Percentiles rank a stretch among this genome's conserved stretches.
Conservation (phyloP, 352 stramenopile genomes). For the Pythium guiyangense region DNA sequence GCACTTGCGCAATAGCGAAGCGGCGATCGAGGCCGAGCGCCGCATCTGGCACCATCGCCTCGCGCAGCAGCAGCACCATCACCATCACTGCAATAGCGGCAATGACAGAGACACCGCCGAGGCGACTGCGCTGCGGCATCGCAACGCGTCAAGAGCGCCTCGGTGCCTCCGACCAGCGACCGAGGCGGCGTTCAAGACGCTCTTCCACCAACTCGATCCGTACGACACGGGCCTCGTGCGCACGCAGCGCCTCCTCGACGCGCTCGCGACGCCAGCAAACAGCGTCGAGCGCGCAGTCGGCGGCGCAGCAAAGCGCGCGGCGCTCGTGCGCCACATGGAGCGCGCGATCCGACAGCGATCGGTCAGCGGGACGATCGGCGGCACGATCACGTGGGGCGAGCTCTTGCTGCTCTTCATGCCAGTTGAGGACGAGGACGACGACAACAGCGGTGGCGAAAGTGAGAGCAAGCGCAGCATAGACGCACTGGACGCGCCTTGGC, state of each 20-base stretch:
- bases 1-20: constrained; percentile 58
- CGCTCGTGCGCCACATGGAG: constrained; percentile 41
- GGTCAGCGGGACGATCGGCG: constrained; percentile 9
- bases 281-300: constrained; percentile 33
- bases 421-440: constrained; percentile 6
- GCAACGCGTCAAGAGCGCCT: constrained; percentile 9
- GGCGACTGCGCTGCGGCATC: too few relatives aligned
- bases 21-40: constrained; percentile 42
- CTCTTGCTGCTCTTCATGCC: constrained; percentile 71
- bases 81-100: too few relatives aligned
- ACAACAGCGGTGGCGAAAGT: too few relatives aligned
- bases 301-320: constrained; percentile 18
- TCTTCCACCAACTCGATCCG: constrained; percentile 68
- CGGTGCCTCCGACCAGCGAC: constrained; percentile 36
- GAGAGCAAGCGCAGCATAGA: not conserved
- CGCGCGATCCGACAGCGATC: constrained; percentile 24
- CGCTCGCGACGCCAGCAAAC: constrained; percentile 32
- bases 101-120: constrained; percentile 2
- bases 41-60: constrained; percentile 30
- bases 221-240: constrained; percentile 55
- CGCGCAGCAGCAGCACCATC: constrained; percentile 14
- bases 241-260: constrained; percentile 25
- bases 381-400: constrained; percentile 71
- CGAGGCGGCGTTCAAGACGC: constrained; percentile 40
- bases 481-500: not conserved